phyloP scores from a whole-genome alignment of 2,329 filamentous ascomycete species.

The Fusarium pseudoanthophilum region DNA sequence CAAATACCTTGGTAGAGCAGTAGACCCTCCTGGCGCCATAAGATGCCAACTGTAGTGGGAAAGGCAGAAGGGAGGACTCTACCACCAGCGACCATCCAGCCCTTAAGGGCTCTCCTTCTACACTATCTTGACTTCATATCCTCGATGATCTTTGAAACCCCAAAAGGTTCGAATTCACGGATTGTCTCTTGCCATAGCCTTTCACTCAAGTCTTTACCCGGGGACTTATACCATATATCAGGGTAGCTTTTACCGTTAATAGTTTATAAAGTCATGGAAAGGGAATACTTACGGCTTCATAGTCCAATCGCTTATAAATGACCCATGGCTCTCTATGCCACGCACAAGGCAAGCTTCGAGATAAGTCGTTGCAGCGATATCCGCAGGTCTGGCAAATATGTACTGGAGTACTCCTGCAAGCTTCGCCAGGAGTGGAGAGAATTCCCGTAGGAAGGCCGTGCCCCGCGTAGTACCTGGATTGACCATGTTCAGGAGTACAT shows the following conservation, averaged over 20 bases:
- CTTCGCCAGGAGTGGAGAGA: background rate
- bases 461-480: background rate
- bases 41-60: too few relatives aligned
- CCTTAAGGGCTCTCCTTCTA: background rate
- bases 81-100: background rate
- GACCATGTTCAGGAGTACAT: background rate
- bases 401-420: background rate
- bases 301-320: background rate
- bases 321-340: background rate
- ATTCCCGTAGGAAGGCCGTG: background rate
- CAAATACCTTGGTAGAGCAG: background rate
- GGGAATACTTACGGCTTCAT: background rate
- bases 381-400: background rate
- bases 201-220: background rate
- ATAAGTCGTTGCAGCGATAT: background rate
- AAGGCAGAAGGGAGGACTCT: background rate
- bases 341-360: background rate
- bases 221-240: accelerated
- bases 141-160: background rate
- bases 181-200: background rate
- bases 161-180: background rate
- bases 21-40: accelerated
- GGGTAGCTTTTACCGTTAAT: background rate
- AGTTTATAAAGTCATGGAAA: background rate
- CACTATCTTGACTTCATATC: background rate